These are phyloP conservation scores for Scheffersomyces spartinae DNA, from an alignment of 805 yeast genomes.

Conservation along the genomic window DNA sequence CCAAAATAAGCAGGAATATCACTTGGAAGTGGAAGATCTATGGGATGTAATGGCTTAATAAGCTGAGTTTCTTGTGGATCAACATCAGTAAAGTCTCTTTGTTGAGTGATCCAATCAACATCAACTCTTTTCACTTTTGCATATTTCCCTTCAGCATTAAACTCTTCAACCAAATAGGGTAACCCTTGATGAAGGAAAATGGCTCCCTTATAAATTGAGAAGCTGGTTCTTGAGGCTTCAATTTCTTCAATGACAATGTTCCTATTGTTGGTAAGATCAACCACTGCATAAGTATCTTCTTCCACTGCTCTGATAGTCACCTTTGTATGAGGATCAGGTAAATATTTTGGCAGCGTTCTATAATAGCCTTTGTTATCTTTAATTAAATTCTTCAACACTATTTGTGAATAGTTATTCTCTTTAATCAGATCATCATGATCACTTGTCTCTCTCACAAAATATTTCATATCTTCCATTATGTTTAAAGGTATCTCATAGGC, in stretches of 20 bases:
- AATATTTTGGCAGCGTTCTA: slow-evolving; percentile 32
- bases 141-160: slow-evolving; percentile 63
- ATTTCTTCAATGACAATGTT: slow-evolving; percentile 78
- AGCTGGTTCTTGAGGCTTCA: slow-evolving; percentile 80
- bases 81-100: slow-evolving; percentile 86
- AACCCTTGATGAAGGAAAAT: slow-evolving; percentile 90
- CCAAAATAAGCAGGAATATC: slow-evolving; percentile 66
- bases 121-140: slow-evolving; percentile 83
- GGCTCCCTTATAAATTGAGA: slow-evolving; percentile 87
- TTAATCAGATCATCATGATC: slow-evolving; percentile 23
- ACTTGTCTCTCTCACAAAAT: slow-evolving; percentile 35
- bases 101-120: slow-evolving; percentile 90
- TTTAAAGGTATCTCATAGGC: slow-evolving; percentile 72
- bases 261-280: slow-evolving; percentile 71
- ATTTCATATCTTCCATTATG: slow-evolving; percentile 39
- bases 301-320: slow-evolving; percentile 80
- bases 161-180: slow-evolving; percentile 77
- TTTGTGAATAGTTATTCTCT: too few relatives aligned
- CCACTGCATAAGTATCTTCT: slow-evolving; percentile 75
- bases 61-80: slow-evolving; percentile 71
- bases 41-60: slow-evolving; percentile 43
- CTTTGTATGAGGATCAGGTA: slow-evolving; percentile 73
- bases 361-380: slow-evolving; percentile 17
- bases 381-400: too few relatives aligned
- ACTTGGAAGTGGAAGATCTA: too few relatives aligned